Evolutionary conservation across 768 basidiomycete species (phyloP).

Genomic region (Cystobasidium ongulense): DNA sequence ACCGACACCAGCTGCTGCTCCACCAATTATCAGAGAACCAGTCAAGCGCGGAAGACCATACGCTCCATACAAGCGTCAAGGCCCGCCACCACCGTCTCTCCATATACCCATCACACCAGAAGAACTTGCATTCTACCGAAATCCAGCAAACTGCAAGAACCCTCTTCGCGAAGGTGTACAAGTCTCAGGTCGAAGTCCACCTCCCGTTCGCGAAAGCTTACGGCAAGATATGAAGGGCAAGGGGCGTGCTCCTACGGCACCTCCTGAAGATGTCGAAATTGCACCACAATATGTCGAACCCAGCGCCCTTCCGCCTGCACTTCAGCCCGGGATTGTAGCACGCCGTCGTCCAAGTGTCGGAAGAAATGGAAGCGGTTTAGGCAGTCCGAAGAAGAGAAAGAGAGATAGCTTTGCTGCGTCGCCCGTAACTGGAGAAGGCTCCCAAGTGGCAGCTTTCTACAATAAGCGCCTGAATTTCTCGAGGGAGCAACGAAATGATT

Average conservation of each 20-base stretch:
- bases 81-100: conserved; percentile 9
- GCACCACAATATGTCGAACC: conserved; percentile 10
- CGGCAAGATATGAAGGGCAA: conserved; percentile 9
- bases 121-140: conserved; percentile 11
- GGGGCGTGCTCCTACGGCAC: not conserved
- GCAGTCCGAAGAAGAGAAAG: conserved; percentile 20
- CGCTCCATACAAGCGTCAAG: not conserved
- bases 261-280: conserved; percentile 10
- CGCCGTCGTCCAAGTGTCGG: not conserved
- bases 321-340: not conserved
- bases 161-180: conserved; percentile 11
- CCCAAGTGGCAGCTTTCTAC: conserved; percentile 45
- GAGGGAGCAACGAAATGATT: conserved; percentile 68
- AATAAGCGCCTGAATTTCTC: conserved; percentile 89
- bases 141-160: conserved; percentile 19
- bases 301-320: not conserved
- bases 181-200: conserved; percentile 4
- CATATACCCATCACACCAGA: not conserved
- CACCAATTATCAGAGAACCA: not conserved
- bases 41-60: conserved; percentile 20
- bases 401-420: conserved; percentile 1
- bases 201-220: not conserved
- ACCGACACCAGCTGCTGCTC: not conserved
- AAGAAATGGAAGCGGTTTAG: conserved; percentile 1
- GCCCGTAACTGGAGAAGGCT: not conserved